Conservation (phyloP, 1,139 yeast genomes). For the Geotrichum cucujoidarum region DNA sequence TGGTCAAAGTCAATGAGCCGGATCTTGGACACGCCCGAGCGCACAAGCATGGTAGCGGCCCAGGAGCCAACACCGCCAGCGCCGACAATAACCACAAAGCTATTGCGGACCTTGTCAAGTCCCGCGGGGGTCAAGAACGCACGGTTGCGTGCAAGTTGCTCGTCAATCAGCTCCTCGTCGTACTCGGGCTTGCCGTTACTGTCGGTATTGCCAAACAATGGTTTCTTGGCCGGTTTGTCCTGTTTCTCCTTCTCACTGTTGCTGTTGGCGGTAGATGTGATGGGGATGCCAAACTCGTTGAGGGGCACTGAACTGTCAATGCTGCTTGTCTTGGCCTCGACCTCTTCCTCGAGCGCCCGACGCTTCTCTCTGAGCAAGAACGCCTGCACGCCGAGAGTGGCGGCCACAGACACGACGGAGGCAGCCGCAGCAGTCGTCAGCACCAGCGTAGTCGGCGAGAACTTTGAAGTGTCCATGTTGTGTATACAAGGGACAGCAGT, state of each 20-base stretch:
- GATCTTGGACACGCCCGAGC: conserved; percentile 79
- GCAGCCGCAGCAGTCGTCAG: conserved; percentile 21
- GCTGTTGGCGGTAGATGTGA: background rate
- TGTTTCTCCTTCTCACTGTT: too few relatives aligned
- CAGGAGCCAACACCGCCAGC: conserved; percentile 99
- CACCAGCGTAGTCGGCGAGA: conserved; percentile 18
- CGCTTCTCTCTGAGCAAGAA: conserved; percentile 13
- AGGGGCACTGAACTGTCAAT: conserved; percentile 13
- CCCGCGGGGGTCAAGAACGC: conserved; percentile 88
- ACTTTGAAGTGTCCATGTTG: conserved; percentile 15
- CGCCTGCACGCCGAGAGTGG: conserved; percentile 22
- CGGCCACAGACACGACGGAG: conserved; percentile 20
- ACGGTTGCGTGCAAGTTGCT: conserved; percentile 88
- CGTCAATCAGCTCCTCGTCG: conserved; percentile 74
- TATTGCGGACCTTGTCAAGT: conserved; percentile 65
- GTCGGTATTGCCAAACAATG: conserved; percentile 13
- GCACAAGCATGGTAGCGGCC: conserved; percentile 86
- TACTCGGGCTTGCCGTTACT: conserved; percentile 26
- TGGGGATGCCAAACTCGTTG: conserved; percentile 20
- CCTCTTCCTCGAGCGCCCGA: conserved; percentile 16
- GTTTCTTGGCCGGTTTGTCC: conserved; percentile 5
- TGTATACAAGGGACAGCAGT: too few relatives aligned
- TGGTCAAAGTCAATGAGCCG: conserved; percentile 92
- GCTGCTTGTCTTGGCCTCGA: conserved; percentile 12
- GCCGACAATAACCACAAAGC: conserved; percentile 84